These are phyloP conservation scores for Bauhinia variegata DNA, from an alignment of 306 rosid genomes.

Conservation along the genomic window DNA sequence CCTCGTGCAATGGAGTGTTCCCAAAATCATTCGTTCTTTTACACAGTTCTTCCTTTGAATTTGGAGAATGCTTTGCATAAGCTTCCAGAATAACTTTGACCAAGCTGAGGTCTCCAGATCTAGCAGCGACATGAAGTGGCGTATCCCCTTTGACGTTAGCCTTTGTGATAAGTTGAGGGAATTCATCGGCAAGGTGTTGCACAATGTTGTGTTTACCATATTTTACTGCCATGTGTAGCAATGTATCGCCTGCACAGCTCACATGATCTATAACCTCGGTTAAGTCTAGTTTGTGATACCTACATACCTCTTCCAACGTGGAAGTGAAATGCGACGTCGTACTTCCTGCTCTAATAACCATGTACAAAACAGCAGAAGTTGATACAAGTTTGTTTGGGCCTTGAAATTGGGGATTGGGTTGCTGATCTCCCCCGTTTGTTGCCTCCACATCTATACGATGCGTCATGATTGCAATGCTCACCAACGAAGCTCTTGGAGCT, in stretches of 20 bases:
- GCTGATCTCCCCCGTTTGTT: no score
- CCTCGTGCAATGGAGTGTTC: conserved; percentile 10
- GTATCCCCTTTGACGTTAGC: neutral
- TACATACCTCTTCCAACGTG: neutral
- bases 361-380: neutral
- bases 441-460: no score
- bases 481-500: no score
- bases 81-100: neutral
- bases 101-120: neutral
- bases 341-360: neutral
- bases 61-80: neutral
- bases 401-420: no score
- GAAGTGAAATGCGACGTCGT: no score
- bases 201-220: neutral
- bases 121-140: neutral
- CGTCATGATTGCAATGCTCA: no score
- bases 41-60: neutral
- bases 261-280: neutral
- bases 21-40: neutral
- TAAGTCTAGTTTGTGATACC: neutral
- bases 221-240: neutral
- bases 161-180: neutral
- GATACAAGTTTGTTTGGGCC: no score
- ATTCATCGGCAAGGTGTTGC: neutral
- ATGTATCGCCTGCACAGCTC: neutral